Evolutionary conservation across 768 basidiomycete genomes (phyloP).

Genomic region (Xanthoconium stramineum): DNA sequence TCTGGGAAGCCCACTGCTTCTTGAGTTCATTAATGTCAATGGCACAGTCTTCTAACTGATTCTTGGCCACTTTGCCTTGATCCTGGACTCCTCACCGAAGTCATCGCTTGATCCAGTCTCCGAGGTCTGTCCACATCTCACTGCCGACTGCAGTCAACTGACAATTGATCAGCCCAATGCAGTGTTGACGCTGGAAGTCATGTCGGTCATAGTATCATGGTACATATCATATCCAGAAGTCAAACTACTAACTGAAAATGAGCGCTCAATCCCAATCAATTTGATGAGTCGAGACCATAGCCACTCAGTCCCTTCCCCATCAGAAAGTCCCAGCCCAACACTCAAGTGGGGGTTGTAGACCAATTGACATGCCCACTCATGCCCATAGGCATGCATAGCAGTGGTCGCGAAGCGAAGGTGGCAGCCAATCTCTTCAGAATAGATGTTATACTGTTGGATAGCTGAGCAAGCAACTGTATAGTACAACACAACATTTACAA

Average conservation of each 20-base stretch:
- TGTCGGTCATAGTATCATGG: too few species aligned
- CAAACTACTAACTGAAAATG: neutral
- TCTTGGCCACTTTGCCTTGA: neutral
- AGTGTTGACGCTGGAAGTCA: neutral
- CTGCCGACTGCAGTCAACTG: neutral
- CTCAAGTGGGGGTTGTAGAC: neutral
- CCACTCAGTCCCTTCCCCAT: neutral
- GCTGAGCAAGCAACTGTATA: neutral
- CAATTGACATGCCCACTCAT: neutral
- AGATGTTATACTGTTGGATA: neutral
- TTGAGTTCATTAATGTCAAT: neutral
- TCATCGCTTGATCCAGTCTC: neutral
- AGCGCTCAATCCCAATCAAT: neutral
- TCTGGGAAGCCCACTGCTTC: neutral
- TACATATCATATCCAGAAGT: too few species aligned
- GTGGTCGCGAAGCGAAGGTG: neutral
- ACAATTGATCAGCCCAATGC: neutral
- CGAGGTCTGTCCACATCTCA: neutral
- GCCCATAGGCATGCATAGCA: too few species aligned
- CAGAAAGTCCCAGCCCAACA: neutral
- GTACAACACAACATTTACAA: too few species aligned
- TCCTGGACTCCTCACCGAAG: neutral
- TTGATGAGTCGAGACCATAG: neutral
- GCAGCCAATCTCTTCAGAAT: neutral
- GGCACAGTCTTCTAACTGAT: neutral